phyloP scores from a whole-genome alignment of 768 basidiomycete species.

The Rhizopogon rudus region DNA sequence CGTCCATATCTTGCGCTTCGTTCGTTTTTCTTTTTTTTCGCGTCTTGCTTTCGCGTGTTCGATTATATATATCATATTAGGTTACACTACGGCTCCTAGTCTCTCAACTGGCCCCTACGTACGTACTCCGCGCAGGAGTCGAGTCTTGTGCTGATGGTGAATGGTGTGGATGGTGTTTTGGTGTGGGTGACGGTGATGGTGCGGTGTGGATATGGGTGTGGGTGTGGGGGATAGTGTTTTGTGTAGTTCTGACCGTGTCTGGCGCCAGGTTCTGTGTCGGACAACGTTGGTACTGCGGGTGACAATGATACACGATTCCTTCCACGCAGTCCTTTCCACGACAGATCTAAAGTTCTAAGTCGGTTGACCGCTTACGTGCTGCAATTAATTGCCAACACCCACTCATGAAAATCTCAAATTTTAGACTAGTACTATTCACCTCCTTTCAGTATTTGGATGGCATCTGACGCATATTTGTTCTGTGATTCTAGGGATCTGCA shows the following conservation, averaged over 20 bases:
- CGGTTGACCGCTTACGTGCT: too few species aligned
- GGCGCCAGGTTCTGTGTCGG: neutral
- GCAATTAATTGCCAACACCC: too few species aligned
- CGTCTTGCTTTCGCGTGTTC: slow-evolving; percentile 15
- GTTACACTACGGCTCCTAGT: slow-evolving; percentile 19
- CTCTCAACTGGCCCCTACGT: slow-evolving; percentile 11
- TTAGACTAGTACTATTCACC: too few species aligned
- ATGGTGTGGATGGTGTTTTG: slow-evolving; percentile 11
- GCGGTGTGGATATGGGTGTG: too few species aligned
- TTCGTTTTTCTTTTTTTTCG: slow-evolving; percentile 2
- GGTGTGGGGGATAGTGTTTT: slow-evolving; percentile 4
- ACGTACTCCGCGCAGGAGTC: slow-evolving; percentile 4
- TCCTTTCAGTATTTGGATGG: too few species aligned
- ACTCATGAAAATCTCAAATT: too few species aligned
- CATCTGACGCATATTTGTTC: too few species aligned
- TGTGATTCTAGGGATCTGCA: too few species aligned
- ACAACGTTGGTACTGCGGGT: neutral
- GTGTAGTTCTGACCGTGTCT: neutral
- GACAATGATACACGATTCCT: neutral
- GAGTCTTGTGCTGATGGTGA: slow-evolving; percentile 11
- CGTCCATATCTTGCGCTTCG: slow-evolving; percentile 2
- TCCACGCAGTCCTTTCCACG: neutral
- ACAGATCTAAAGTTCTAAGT: too few species aligned
- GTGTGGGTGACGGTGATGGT: too few species aligned
- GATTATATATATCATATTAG: slow-evolving; percentile 26